Evolutionary conservation across 371 early-diverging fungal genomes (phyloP), one percentile per base, ranked within the genome.

Genomic region (Mucor sp.): DNA sequence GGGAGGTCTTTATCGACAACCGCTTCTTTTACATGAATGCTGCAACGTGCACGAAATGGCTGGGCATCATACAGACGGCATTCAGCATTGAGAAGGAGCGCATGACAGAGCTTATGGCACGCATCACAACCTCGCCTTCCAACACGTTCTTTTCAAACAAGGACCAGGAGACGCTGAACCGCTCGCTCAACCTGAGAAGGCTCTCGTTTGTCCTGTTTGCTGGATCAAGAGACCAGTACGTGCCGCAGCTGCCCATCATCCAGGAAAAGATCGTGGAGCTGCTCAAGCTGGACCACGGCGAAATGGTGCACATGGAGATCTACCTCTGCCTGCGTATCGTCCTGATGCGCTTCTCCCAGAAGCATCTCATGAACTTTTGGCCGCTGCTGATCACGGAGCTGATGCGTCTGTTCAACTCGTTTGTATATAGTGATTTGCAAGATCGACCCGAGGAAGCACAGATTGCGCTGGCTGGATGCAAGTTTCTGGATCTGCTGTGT

Each of bases 241-340:
- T 92, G 3, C 85, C 89, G 1, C 88, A 89, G 41, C 69, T 97
- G 43, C 96, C 96, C 5, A 75, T 82, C 7, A 89, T 97, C 25
- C 95, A 95, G 72, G 96, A 95, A 66, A 94, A 94, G 65, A 78
- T 97, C 14, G 96, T 95, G 0, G 96, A 97, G 58, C 75, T 95
- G 62, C 70, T 96, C 53, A 95, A 95, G 71, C 71, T 88, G 44
- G 81, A 79, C 6, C 84, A 87, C 25, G 78, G 86, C 4, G 90
- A 88, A 64, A 79, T 87, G 65, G 89, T 96, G 11, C 91, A 92
- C 58, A 85, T 86, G 8, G 97, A 96, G 76, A 90, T 94, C 30
- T 95, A 91, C 68, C 71, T 95, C 5, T 94, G 93, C 65, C 74
- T 95, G 27, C 84, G 97, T 27, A 89, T 95, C 19, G 72, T 97